Evolutionary conservation across 495 filamentous ascomycete genomes (phyloP).

Genomic region (Penicillium longicatenatum): DNA sequence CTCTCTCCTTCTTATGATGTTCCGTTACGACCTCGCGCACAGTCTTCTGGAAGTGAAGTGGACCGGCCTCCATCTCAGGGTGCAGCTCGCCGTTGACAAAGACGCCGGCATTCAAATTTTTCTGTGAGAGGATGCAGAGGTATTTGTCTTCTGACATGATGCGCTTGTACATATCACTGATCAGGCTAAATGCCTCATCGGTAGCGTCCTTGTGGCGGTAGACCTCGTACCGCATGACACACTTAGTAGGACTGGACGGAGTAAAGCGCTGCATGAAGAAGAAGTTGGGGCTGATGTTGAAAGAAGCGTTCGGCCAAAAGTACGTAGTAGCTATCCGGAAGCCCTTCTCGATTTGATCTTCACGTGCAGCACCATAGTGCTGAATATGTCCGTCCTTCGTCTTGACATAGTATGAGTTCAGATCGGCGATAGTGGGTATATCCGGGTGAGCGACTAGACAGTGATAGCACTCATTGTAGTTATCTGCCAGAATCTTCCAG

Average conservation of each 20-base stretch:
- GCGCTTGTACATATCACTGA: slow-evolving; percentile 48
- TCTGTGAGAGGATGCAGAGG: slow-evolving; percentile 47
- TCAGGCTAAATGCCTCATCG: slow-evolving; percentile 44
- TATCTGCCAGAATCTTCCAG: slow-evolving; percentile 53
- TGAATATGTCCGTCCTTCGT: slow-evolving; percentile 40
- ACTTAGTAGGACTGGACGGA: slow-evolving; percentile 37
- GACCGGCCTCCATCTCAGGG: slow-evolving; percentile 47
- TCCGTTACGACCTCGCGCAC: slow-evolving; percentile 41
- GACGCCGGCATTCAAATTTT: slow-evolving; percentile 50
- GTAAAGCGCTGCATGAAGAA: slow-evolving; percentile 52
- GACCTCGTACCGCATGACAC: slow-evolving; percentile 48
- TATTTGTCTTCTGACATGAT: slow-evolving; percentile 52
- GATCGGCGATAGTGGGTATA: slow-evolving; percentile 44
- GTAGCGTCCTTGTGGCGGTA: slow-evolving; percentile 48
- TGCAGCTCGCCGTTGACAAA: slow-evolving; percentile 52
- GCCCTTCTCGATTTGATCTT: slow-evolving; percentile 37
- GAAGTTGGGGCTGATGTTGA: slow-evolving; percentile 48
- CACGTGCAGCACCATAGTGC: slow-evolving; percentile 41
- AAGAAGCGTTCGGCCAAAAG: slow-evolving; percentile 48
- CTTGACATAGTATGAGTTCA: slow-evolving; percentile 44
- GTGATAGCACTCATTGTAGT: slow-evolving; percentile 58
- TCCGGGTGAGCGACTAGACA: slow-evolving; percentile 50
- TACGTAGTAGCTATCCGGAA: slow-evolving; percentile 42
- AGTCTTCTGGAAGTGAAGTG: slow-evolving; percentile 49
- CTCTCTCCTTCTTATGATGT: slow-evolving; percentile 38